Percentiles rank a stretch among this genome's conserved stretches.
Evolutionary conservation across 768 basidiomycete species (phyloP).

Genomic region (Russula abietina): DNA sequence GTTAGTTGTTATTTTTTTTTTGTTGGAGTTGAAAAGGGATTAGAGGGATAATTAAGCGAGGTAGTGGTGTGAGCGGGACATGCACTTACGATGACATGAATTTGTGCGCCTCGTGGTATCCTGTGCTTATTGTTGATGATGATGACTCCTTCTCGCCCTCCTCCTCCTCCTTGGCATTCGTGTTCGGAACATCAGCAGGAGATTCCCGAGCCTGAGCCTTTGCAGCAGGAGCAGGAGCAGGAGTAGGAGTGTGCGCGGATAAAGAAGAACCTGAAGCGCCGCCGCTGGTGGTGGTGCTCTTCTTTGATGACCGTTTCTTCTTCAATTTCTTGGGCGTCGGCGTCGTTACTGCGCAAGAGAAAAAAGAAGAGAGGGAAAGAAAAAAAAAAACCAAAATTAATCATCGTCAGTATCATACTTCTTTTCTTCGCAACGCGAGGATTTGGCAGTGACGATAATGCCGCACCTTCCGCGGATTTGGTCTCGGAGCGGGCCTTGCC

Average conservation of each 20-base stretch:
- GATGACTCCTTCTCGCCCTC: conserved; percentile 26
- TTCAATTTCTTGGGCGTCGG: background rate
- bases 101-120: conserved; percentile 53
- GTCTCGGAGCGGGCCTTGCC: background rate
- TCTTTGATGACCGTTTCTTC: background rate
- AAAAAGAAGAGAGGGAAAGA: background rate
- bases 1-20: background rate
- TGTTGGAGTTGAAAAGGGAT: too few species aligned
- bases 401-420: too few species aligned
- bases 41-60: background rate
- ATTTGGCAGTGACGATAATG: background rate
- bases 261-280: background rate
- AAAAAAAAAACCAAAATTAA: background rate
- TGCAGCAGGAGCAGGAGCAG: background rate
- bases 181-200: background rate
- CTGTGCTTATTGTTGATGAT: conserved; percentile 18
- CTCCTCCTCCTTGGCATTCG: background rate
- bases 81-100: conserved; percentile 57
- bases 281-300: background rate
- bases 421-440: background rate
- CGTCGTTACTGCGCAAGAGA: background rate
- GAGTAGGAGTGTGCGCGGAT: background rate
- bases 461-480: background rate
- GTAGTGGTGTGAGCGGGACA: background rate
- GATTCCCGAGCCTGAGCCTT: background rate